Conservation (phyloP, 2,329 filamentous ascomycete genomes). For the Apiospora hydei region DNA sequence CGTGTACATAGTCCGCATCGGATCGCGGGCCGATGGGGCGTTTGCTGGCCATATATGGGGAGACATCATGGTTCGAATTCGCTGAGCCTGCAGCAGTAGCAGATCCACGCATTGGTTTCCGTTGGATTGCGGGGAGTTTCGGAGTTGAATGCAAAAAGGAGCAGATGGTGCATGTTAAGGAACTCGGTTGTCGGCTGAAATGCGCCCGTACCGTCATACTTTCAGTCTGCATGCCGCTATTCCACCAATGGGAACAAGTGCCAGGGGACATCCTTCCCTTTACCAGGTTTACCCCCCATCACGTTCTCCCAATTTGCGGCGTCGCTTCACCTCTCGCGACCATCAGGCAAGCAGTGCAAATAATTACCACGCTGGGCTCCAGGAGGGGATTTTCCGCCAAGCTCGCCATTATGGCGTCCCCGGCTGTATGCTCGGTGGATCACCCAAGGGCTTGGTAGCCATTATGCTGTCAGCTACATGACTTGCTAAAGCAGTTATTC, state of each 20-base stretch:
- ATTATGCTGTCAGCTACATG: neutral
- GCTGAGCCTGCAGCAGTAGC: neutral
- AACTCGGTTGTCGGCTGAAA: constrained; percentile 25
- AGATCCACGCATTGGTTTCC: neutral
- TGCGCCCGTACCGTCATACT: constrained; percentile 22
- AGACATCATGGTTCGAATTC: constrained; percentile 1
- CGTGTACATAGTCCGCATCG: neutral
- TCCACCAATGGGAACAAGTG: constrained; percentile 41
- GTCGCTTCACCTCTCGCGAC: neutral
- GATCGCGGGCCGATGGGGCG: constrained; percentile 16
- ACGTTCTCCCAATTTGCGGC: constrained; percentile 12
- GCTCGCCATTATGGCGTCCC: neutral
- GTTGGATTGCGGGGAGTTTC: constrained; percentile 4
- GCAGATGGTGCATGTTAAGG: neutral
- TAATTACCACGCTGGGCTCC: neutral
- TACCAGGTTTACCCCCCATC: constrained; percentile 28
- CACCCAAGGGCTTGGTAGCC: neutral
- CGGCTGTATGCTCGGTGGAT: constrained; percentile 1
- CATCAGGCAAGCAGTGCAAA: neutral
- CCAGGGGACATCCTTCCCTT: constrained; percentile 27
- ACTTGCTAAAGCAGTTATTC: neutral
- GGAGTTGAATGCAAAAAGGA: neutral
- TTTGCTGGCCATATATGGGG: constrained; percentile 11
- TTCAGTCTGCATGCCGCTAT: constrained; percentile 29
- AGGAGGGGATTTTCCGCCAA: neutral